Evolutionary conservation across 257 asterid species (phyloP).

Genomic region (Mitragyna speciosa): DNA sequence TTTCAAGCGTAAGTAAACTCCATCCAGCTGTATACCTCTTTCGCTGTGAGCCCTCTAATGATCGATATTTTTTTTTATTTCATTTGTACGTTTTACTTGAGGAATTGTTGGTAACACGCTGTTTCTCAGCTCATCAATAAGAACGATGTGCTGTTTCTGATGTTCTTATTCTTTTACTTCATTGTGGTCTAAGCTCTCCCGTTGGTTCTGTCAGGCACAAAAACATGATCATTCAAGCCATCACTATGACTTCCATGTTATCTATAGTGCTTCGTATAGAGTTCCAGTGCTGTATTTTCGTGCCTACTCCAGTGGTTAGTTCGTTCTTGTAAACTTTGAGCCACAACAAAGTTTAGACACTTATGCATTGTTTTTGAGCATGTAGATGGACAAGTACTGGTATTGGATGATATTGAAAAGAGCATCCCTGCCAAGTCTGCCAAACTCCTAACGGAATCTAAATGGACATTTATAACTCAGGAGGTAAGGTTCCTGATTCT

Average conservation of each 20-base stretch:
- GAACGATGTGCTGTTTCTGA: neutral
- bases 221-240: conserved; percentile 38
- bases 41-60: no score
- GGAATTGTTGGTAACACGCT: neutral
- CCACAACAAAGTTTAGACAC: neutral
- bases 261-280: conserved; percentile 69
- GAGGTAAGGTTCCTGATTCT: conserved; percentile 48
- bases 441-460: conserved; percentile 45
- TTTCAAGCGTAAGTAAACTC: no score
- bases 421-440: conserved; percentile 54
- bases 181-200: conserved; percentile 5
- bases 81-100: neutral
- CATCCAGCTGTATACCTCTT: no score
- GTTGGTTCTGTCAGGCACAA: conserved; percentile 46
- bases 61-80: neutral
- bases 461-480: conserved; percentile 81
- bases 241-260: conserved; percentile 67
- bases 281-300: conserved; percentile 88
- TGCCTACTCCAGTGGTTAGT: conserved; percentile 68
- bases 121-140: neutral
- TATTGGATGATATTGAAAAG: conserved; percentile 55
- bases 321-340: neutral
- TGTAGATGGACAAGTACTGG: conserved; percentile 82
- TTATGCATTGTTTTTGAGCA: conserved; percentile 8
- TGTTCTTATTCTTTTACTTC: neutral